A percentile compares a stretch with the other conserved stretches of the same genome.
Conservation (phyloP, 805 yeast species). For the Myxozyma nipponensis region DNA sequence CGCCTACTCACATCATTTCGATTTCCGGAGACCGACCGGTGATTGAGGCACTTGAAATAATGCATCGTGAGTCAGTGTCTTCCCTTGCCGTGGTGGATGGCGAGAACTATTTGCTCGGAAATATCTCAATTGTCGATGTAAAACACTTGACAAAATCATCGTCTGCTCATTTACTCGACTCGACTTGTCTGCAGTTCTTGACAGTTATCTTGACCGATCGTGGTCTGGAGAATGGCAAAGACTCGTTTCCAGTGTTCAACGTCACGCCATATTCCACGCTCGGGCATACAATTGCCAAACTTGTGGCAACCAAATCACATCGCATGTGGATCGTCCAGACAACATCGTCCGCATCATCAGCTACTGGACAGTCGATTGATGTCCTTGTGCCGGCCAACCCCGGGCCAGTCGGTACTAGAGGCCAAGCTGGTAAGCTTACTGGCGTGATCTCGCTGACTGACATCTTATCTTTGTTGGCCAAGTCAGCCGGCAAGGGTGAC, state of each 20-base stretch:
- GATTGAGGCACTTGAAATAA: conserved; percentile 78
- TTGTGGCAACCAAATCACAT: conserved; percentile 93
- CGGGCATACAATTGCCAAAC: conserved; percentile 86
- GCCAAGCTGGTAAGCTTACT: conserved; percentile 66
- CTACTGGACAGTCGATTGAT: conserved; percentile 21
- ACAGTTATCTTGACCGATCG: conserved; percentile 80
- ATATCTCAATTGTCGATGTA: conserved; percentile 92
- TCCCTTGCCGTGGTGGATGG: conserved; percentile 91
- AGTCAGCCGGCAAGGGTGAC: conserved; percentile 56
- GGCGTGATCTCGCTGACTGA: conserved; percentile 94
- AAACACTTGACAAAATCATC: conserved; percentile 65
- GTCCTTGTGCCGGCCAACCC: conserved; percentile 5
- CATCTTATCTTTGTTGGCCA: conserved; percentile 74
- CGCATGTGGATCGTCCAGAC: conserved; percentile 43
- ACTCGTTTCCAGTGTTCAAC: conserved; percentile 94
- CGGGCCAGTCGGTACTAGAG: conserved; percentile 15
- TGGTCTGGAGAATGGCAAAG: conserved; percentile 92
- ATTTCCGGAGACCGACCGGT: conserved; percentile 83
- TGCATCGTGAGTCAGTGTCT: conserved; percentile 76
- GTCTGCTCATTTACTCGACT: conserved; percentile 75
- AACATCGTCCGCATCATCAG: conserved; percentile 12
- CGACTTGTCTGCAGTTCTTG: conserved; percentile 82
- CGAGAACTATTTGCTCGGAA: conserved; percentile 72
- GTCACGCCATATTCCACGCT: conserved; percentile 75
- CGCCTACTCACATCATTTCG: conserved; percentile 59